These are phyloP conservation scores for Ceratocystis eucalypticola DNA, from an alignment of 2,329 filamentous ascomycete species.

Conservation along the genomic window DNA sequence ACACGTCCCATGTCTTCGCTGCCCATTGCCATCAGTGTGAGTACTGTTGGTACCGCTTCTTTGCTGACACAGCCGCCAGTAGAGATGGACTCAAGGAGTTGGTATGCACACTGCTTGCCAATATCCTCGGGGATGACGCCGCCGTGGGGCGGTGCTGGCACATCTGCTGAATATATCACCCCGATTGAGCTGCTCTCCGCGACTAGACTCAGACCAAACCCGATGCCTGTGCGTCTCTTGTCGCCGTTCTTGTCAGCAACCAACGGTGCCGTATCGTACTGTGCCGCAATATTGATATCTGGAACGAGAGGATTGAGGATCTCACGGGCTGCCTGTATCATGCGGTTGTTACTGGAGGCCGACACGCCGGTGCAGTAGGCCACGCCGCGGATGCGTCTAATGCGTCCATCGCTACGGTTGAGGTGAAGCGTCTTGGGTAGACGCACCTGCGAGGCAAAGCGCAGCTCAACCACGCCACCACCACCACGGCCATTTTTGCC, in stretches of 20 bases:
- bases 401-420: slow-evolving; percentile 63
- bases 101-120: slow-evolving; percentile 74
- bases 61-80: slow-evolving; percentile 69
- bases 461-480: slow-evolving; percentile 81
- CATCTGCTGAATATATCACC: slow-evolving; percentile 77
- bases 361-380: slow-evolving; percentile 88
- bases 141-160: slow-evolving; percentile 59
- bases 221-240: slow-evolving; percentile 62
- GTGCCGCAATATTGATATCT: slow-evolving; percentile 80
- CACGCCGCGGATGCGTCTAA: slow-evolving; percentile 82
- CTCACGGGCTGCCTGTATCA: slow-evolving; percentile 83
- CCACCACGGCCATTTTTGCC: slow-evolving; percentile 64
- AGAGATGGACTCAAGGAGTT: slow-evolving; percentile 70
- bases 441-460: slow-evolving; percentile 86
- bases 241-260: slow-evolving; percentile 38
- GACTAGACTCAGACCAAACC: slow-evolving; percentile 80
- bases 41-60: slow-evolving; percentile 57
- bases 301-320: slow-evolving; percentile 74
- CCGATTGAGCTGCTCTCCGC: slow-evolving; percentile 77
- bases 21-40: slow-evolving; percentile 95
- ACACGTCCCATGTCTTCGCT: slow-evolving; percentile 87
- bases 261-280: slow-evolving; percentile 55
- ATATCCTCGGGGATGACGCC: slow-evolving; percentile 82
- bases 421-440: slow-evolving; percentile 89
- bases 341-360: slow-evolving; percentile 82